Conservation (phyloP, 192 early-diverging fungal species). For the Linnemannia elongata region DNA sequence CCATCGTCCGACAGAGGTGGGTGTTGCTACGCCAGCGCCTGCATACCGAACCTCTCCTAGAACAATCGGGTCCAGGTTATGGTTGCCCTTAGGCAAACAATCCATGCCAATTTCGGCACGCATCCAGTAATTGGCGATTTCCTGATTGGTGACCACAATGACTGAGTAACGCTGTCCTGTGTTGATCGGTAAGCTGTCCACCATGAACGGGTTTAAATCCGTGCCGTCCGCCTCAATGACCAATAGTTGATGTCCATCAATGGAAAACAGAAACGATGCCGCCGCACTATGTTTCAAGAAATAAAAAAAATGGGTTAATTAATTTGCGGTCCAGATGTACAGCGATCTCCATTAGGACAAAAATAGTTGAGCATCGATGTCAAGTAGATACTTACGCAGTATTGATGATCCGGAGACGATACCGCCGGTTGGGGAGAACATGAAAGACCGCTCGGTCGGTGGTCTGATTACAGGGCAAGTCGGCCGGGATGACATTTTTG, state of each 20-base stretch:
- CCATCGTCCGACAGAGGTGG: slow-evolving; percentile 36
- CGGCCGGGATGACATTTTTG: slow-evolving; percentile 30
- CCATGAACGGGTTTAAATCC: slow-evolving; percentile 37
- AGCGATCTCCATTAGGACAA: not conserved
- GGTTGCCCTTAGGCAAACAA: slow-evolving; percentile 41
- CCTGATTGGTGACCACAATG: slow-evolving; percentile 62
- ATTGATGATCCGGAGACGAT: slow-evolving; percentile 74
- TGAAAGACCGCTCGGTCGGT: slow-evolving; percentile 39
- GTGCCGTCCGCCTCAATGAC: slow-evolving; percentile 82
- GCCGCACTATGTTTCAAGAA: slow-evolving; percentile 57
- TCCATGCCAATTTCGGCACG: slow-evolving; percentile 53
- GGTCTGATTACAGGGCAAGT: slow-evolving; percentile 17
- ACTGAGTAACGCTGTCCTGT: slow-evolving; percentile 66
- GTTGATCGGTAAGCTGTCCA: slow-evolving; percentile 60
- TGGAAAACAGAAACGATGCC: slow-evolving; percentile 72
- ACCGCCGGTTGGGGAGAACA: slow-evolving; percentile 51
- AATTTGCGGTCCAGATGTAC: not conserved
- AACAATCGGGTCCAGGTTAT: slow-evolving; percentile 46
- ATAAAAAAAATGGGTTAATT: not conserved
- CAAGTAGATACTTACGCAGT: slow-evolving; percentile 42
- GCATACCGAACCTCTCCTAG: slow-evolving; percentile 60
- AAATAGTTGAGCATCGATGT: not conserved
- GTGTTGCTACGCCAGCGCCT: slow-evolving; percentile 45
- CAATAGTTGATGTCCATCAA: slow-evolving; percentile 76
- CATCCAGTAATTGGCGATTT: slow-evolving; percentile 61